phyloP scores from a whole-genome alignment of 2,329 filamentous ascomycete species.

The Biscogniauxia mediterranea region DNA sequence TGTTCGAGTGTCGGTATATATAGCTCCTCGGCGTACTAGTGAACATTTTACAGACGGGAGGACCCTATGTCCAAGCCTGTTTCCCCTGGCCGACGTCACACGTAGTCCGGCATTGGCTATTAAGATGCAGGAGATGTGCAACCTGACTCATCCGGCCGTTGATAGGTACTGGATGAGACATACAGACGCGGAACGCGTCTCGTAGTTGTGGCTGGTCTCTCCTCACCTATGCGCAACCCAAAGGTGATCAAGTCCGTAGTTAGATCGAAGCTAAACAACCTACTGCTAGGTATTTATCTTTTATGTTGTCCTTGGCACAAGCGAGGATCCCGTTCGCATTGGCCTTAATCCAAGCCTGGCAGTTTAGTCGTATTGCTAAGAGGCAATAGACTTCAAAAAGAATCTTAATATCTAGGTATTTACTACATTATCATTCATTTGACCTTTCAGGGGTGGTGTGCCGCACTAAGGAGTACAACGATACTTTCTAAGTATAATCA shows the following conservation, averaged over 20 bases:
- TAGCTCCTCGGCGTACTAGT: not conserved
- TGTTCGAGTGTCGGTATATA: not conserved
- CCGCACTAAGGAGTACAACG: too few relatives aligned
- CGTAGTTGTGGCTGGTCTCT: not conserved
- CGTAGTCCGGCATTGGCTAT: not conserved
- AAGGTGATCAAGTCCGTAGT: not conserved
- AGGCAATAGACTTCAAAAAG: too few relatives aligned
- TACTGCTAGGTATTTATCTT: not conserved
- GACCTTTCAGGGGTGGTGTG: too few relatives aligned
- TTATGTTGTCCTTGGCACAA: too few relatives aligned
- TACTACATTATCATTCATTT: too few relatives aligned
- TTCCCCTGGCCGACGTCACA: not conserved
- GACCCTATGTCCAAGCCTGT: not conserved
- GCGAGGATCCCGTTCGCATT: too few relatives aligned
- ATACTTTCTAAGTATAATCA: too few relatives aligned
- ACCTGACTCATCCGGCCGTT: not conserved
- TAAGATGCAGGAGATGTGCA: not conserved
- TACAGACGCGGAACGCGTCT: not conserved
- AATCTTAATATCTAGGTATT: too few relatives aligned
- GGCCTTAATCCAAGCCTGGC: too few relatives aligned
- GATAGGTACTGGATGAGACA: not conserved
- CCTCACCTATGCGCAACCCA: not conserved
- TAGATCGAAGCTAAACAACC: not conserved
- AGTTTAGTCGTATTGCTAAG: too few relatives aligned
- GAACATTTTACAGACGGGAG: not conserved